A percentile compares a stretch with the other conserved stretches of the same genome.
These are phyloP conservation scores for Bipolaris zeicola DNA, from an alignment of 2,329 filamentous ascomycete genomes.

Conservation along the genomic window DNA sequence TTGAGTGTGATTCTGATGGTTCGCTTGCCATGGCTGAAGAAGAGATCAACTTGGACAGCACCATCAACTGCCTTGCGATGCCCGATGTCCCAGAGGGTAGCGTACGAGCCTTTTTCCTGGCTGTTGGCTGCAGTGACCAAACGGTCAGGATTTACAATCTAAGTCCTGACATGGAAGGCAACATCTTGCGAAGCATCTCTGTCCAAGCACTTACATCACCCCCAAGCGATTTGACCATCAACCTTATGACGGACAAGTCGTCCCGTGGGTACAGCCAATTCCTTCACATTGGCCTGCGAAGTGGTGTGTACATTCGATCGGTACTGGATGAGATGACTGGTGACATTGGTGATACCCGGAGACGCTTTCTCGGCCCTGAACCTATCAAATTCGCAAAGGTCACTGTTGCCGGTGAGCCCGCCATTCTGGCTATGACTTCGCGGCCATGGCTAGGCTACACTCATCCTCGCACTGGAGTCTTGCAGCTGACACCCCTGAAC, in stretches of 20 bases:
- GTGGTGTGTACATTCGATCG: slow-evolving; percentile 93
- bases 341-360: slow-evolving; percentile 91
- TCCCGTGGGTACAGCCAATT: slow-evolving; percentile 88
- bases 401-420: slow-evolving; percentile 81
- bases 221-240: slow-evolving; percentile 86
- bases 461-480: slow-evolving; percentile 82
- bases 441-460: slow-evolving; percentile 96
- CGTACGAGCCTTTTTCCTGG: slow-evolving; percentile 86
- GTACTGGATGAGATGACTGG: slow-evolving; percentile 95
- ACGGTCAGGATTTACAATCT: slow-evolving; percentile 92
- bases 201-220: slow-evolving; percentile 92
- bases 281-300: slow-evolving; percentile 93
- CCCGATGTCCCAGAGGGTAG: slow-evolving; percentile 91
- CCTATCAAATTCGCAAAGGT: slow-evolving; percentile 89
- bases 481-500: slow-evolving; percentile 89
- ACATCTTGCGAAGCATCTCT: slow-evolving; percentile 80
- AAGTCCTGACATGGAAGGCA: slow-evolving; percentile 78
- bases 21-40: slow-evolving; percentile 91
- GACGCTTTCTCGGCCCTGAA: slow-evolving; percentile 91
- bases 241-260: slow-evolving; percentile 93
- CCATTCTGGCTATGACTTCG: slow-evolving; percentile 87
- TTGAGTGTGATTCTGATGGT: slow-evolving; percentile 93
- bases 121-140: slow-evolving; percentile 95
- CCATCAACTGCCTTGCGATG: slow-evolving; percentile 91
- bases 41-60: slow-evolving; percentile 92